phyloP scores from a whole-genome alignment of 2,329 filamentous ascomycete genomes.

The Biscogniauxia sp. region DNA sequence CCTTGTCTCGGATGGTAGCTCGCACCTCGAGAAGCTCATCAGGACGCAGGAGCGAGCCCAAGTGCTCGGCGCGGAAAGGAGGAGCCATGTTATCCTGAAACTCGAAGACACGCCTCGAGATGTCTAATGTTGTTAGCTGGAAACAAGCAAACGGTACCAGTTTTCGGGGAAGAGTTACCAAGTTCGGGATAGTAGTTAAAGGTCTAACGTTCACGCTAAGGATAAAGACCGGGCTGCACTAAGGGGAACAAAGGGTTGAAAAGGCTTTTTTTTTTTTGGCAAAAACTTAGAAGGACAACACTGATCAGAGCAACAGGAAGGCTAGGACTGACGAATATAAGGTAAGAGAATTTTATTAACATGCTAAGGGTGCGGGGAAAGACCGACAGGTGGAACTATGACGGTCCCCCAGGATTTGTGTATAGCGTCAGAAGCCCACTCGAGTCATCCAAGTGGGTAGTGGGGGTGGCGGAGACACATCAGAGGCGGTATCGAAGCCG shows the following conservation, averaged over 20 bases:
- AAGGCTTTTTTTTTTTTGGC: not conserved
- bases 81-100: constrained; percentile 27
- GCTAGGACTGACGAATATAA: not conserved
- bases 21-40: constrained; percentile 61
- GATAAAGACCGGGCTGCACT: constrained; percentile 1
- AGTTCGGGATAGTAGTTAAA: constrained; percentile 1
- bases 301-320: not conserved
- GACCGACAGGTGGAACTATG: not conserved
- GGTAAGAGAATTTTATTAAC: not conserved
- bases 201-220: constrained; percentile 4
- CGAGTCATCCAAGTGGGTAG: not conserved
- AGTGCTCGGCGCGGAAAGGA: constrained; percentile 74
- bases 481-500: not conserved
- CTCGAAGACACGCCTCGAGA: not conserved
- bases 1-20: constrained; percentile 56
- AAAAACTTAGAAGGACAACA: not conserved
- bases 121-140: not conserved
- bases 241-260: not conserved
- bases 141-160: not conserved
- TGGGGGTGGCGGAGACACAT: not conserved
- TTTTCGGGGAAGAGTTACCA: not conserved
- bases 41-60: constrained; percentile 72
- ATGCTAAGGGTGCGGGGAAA: not conserved
- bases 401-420: not conserved
- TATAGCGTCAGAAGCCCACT: not conserved